Evolutionary conservation across 495 filamentous ascomycete species (phyloP), one percentile per base, ranked within the genome.

Genomic region (Hypoxylon crocopeplum): DNA sequence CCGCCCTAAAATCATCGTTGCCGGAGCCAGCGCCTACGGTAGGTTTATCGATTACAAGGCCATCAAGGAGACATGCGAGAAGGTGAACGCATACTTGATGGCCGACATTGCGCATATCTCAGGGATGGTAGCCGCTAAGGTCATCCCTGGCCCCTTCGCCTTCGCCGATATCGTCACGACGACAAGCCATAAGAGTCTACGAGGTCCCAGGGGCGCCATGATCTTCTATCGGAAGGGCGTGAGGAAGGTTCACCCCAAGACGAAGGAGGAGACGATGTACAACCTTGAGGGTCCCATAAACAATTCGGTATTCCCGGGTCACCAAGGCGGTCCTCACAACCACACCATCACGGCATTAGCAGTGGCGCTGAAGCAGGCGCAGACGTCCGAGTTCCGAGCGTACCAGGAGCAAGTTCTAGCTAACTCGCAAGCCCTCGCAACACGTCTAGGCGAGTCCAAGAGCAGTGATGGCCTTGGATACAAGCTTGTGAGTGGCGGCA

Each of bases 101-200:
- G 86, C 90, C 51, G 94, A 98, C 69, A 98, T 98, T 86, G 94
- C 94, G n/a, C 94, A 98, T 65, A 95, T 98, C 59, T 96, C 92
- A 16, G 94, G 94, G 51, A 79, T 98, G 36, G 86, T 98, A 29
- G 95, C 94, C 11, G 95, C 91, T 38, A 88, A 88, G 62, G 95
- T 97, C 25, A 83, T 97, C 51, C 90, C 89, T 10, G 87, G 87
- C 34, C 94, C 94, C n/a, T 98, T 98, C 73, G 76, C 76, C 34
- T 84, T 91, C 76, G 89, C 90, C 37, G 94, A 98, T 69, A 86
- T 98, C 40, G 95, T 98, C 53, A 98, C 94, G 32, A 98, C 94
- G n/a, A 98, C 94, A 34, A 95, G 89, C 34, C 94, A 98, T 83
- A 98, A 98, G 78, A 96, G 91, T 30, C 82, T 98, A 17, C 90